Percentiles rank a stretch among this genome's conserved stretches.
These are phyloP conservation scores for Tubosaeta sp. DNA, from an alignment of 768 basidiomycete species.

Conservation along the genomic window DNA sequence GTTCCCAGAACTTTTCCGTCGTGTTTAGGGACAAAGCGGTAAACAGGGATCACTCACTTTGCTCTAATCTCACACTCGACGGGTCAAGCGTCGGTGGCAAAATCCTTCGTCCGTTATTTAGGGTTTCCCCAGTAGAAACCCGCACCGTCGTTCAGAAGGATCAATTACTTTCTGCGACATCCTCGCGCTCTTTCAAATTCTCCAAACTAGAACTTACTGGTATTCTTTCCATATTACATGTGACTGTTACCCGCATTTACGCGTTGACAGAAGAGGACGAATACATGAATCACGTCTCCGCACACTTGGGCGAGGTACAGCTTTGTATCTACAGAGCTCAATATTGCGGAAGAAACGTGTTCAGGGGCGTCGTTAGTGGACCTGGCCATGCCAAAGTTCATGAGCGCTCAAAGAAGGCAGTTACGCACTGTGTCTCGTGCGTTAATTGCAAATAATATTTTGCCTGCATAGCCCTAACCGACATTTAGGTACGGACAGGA, in stretches of 20 bases:
- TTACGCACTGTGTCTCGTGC: constrained; percentile 27
- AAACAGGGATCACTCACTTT: constrained; percentile 5
- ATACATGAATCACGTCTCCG: constrained; percentile 12
- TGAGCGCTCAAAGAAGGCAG: constrained; percentile 30
- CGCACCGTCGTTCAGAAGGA: constrained; percentile 7
- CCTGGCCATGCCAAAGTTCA: constrained; percentile 20
- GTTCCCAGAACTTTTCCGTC: constrained; percentile 24
- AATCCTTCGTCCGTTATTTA: neutral
- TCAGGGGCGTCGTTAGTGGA: neutral
- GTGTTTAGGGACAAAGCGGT: constrained; percentile 12
- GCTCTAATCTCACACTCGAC: constrained; percentile 14
- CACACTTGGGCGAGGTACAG: constrained; percentile 20
- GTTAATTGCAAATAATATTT: constrained; percentile 1
- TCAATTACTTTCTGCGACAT: constrained; percentile 10
- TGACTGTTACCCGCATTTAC: constrained; percentile 3
- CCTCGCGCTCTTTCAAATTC: constrained; percentile 21
- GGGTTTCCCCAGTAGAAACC: neutral
- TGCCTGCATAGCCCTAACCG: neutral
- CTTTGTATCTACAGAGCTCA: constrained; percentile 9
- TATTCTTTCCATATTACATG: constrained; percentile 6
- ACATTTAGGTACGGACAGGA: constrained; percentile 23
- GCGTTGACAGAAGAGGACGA: constrained; percentile 25
- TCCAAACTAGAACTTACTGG: constrained; percentile 27
- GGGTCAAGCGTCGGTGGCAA: constrained; percentile 10
- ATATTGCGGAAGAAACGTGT: accelerated